Percentiles rank a stretch among this genome's conserved stretches.
Conservation (phyloP, 2,329 filamentous ascomycete genomes). For the Colletotrichum tanaceti region DNA sequence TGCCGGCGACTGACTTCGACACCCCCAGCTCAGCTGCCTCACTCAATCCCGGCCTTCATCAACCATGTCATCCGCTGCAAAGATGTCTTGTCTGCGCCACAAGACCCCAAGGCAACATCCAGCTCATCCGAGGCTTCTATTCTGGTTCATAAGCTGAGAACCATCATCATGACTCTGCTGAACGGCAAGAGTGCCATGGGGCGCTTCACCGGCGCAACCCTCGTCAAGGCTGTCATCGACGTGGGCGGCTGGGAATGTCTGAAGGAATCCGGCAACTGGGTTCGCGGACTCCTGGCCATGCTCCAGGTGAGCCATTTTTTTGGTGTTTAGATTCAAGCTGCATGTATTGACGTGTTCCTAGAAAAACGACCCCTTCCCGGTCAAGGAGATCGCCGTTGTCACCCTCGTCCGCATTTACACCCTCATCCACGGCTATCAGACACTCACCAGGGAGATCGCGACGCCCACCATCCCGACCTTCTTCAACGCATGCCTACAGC, state of each 20-base stretch:
- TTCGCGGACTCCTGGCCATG: constrained; percentile 78
- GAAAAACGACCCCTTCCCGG: constrained; percentile 81
- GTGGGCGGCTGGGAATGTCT: constrained; percentile 87
- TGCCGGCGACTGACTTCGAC: constrained; percentile 78
- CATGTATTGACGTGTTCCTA: constrained; percentile 51
- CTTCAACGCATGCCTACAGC: constrained; percentile 76
- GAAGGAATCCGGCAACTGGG: constrained; percentile 79
- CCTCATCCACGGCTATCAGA: constrained; percentile 84
- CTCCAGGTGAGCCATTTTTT: constrained; percentile 67
- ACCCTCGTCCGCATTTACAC: constrained; percentile 86
- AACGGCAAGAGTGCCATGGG: constrained; percentile 80
- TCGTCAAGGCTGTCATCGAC: constrained; percentile 85
- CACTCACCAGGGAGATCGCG: constrained; percentile 86
- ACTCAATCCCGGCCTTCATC: constrained; percentile 76
- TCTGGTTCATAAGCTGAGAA: constrained; percentile 85
- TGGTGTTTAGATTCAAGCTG: background rate
- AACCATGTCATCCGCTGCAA: constrained; percentile 68
- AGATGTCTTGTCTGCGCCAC: constrained; percentile 70
- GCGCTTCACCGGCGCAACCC: constrained; percentile 79
- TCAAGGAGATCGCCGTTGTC: constrained; percentile 81
- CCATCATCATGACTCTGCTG: constrained; percentile 79
- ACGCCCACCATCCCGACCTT: constrained; percentile 84
- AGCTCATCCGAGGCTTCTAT: constrained; percentile 72
- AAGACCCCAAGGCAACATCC: constrained; percentile 69
- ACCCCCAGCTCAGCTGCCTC: constrained; percentile 77